Base-by-base conservation (phyloP, 2,329 filamentous ascomycete genomes). In the Tolypocladium nubicola region DNA sequence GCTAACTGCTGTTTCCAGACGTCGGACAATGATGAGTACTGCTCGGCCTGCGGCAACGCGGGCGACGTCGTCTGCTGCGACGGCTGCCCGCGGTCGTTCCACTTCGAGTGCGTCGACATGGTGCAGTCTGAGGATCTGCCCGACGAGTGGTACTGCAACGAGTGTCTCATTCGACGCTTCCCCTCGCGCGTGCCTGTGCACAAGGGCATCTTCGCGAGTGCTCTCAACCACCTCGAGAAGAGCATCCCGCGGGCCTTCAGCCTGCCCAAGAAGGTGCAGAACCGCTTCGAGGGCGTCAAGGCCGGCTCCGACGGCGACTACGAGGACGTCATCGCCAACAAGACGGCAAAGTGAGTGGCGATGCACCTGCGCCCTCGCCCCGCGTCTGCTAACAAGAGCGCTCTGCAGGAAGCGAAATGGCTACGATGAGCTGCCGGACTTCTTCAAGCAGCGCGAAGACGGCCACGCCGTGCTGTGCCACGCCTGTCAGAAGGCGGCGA, bases 61-160 rank as follows among this genome's bases (percentile, higher is more conserved):
- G 93, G 93, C 58, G 85, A 90, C 64, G 82, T 99, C 61, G 81
- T 97, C 62, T 97, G 92, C 74, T 99, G 94, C 72, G 94, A 97
- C 75, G 89, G 88, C 61, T 99, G 94, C 74, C 83, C 87, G 60
- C 85, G 90, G 63, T 90, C 92, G 7, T 97, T 95, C 73, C 94
- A 97, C 73, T 90, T 94, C 69, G 80, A 83, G 59, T 97, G 94
- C 70, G 84, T 94, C 63, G 88, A 95, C 71, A 91, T 93, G 60
- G 87, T 90, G 43, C 77, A 90, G 63, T 79, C 85, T 57, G 80
- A 83, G 54, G 77, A 79, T 56, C 77, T 87, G 58, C 85, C 86
- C 13, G 84, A 89, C 58, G 87, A 90, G 65, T 97, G 91, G 89
- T 94, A 82, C 71, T 97, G 93, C 74, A 87, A 89, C 65, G 80